phyloP scores from a whole-genome alignment of 805 yeast genomes.

The Maudiozyma serrabonitensis region DNA sequence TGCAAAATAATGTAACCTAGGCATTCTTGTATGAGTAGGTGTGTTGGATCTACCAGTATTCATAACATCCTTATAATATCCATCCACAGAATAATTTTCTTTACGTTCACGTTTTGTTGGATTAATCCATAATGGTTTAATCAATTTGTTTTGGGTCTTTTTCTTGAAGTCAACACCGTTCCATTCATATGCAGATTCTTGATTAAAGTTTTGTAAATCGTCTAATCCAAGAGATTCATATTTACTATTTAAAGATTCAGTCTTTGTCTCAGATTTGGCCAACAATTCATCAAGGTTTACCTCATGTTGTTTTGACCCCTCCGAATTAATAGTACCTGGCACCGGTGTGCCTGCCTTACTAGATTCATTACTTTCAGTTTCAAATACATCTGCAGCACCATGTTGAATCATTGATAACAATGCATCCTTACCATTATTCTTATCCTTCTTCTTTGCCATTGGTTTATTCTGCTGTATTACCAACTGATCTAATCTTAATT shows the following conservation, averaged over 20 bases:
- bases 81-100: slow-evolving; percentile 79
- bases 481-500: slow-evolving; percentile 66
- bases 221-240: slow-evolving; percentile 62
- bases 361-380: slow-evolving; percentile 8
- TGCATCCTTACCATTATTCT: slow-evolving; percentile 49
- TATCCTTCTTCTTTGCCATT: slow-evolving; percentile 19
- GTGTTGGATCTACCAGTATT: slow-evolving; percentile 50
- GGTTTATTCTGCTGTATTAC: slow-evolving; percentile 70
- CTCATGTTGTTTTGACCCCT: slow-evolving; percentile 21
- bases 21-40: slow-evolving; percentile 64
- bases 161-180: slow-evolving; percentile 75
- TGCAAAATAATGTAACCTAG: slow-evolving; percentile 70
- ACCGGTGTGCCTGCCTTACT: slow-evolving; percentile 21
- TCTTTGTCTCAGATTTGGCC: slow-evolving; percentile 51
- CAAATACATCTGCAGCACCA: slow-evolving; percentile 62
- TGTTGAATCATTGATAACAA: slow-evolving; percentile 73
- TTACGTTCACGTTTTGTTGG: slow-evolving; percentile 80
- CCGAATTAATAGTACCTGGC: slow-evolving; percentile 18
- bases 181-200: slow-evolving; percentile 78
- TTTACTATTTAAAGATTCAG: slow-evolving; percentile 50
- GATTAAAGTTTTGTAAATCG: slow-evolving; percentile 66
- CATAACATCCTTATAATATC: slow-evolving; percentile 73
- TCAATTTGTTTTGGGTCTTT: slow-evolving; percentile 40
- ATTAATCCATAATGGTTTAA: slow-evolving; percentile 59
- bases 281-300: slow-evolving; percentile 53